Base-by-base conservation (phyloP, 2,329 filamentous ascomycete genomes). In the Penicillium sp. region DNA sequence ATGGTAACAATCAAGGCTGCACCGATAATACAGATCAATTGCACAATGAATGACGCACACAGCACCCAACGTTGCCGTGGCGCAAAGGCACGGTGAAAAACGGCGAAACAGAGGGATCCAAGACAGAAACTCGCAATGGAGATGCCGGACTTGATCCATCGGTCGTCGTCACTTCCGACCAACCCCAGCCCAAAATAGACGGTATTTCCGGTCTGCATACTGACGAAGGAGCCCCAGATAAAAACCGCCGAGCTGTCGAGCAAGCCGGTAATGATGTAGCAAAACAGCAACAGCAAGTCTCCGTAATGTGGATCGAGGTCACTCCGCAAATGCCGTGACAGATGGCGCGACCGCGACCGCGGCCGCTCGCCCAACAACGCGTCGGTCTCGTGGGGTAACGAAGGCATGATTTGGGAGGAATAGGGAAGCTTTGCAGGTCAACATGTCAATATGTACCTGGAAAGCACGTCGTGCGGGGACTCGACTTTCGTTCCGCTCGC, bases 151-250 rank as follows among this genome's bases (percentile, higher is more conserved):
- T 89, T 89, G 64, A 87, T 79, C 85, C 85, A 89, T 44, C 86
- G 79, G 11, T 73, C 73, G 3, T 64, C 68, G 0, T 82, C 80
- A 8, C 83, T 78, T 3, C 66, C 67, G 13, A 62, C 53, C n/a
- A 91, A 74, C 2, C 89, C 89, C 2, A 92, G 79, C 8, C 88
- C 89, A 13, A 91, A 77, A 67, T 90, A 92, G 43, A 92, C 82
- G 5, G 89, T 91, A 70, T 92, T 92, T 82, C 87, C 88, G 28
- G 88, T 92, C 66, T 92, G 89, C 88, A 92, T 92, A 62, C 85
- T 89, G 36, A 90, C 88, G 62, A 92, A 92, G 2, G 86, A 86
- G 11, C 88, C 87, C 85, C 87, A 92, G 38, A 87, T 87, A 51
- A 85, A 86, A 42, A 89, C 87, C 2, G 87, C 84, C 2, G 87